Conservation (phyloP, 2,329 filamentous ascomycete genomes). For the Aureobasidium sp. region DNA sequence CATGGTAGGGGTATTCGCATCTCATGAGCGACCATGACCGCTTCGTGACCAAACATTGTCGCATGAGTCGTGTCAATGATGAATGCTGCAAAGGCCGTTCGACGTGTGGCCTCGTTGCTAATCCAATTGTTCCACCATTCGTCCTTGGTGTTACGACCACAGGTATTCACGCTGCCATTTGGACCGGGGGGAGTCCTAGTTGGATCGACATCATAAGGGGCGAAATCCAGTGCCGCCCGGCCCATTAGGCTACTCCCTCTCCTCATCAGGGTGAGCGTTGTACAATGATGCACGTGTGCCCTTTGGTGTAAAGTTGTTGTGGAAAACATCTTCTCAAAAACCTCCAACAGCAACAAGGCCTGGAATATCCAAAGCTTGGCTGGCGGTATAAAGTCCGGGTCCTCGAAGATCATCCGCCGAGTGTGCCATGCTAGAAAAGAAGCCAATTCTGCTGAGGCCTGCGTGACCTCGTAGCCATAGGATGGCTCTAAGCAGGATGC, state of each 20-base stretch:
- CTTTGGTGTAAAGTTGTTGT: constrained; percentile 86
- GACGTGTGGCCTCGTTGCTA: constrained; percentile 80
- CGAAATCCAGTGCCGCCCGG: constrained; percentile 75
- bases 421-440: constrained; percentile 89
- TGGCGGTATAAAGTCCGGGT: constrained; percentile 79
- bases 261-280: constrained; percentile 90
- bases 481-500: constrained; percentile 82
- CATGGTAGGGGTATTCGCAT: constrained; percentile 87
- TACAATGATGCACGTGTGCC: constrained; percentile 94
- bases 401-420: constrained; percentile 94
- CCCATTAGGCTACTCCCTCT: constrained; percentile 86
- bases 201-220: constrained; percentile 61
- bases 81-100: constrained; percentile 89
- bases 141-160: constrained; percentile 58
- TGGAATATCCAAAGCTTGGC: constrained; percentile 97
- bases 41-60: constrained; percentile 96
- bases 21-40: constrained; percentile 94
- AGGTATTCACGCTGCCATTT: constrained; percentile 39
- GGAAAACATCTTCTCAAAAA: constrained; percentile 98
- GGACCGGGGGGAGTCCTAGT: constrained; percentile 40
- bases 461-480: constrained; percentile 65
- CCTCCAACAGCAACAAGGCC: constrained; percentile 75
- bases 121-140: constrained; percentile 98
- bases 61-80: constrained; percentile 93
- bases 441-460: constrained; percentile 72